A percentile compares a stretch with the other conserved stretches of the same genome.
phyloP scores from a whole-genome alignment of 768 basidiomycete genomes.

The Coprinopsis strossmayeri region DNA sequence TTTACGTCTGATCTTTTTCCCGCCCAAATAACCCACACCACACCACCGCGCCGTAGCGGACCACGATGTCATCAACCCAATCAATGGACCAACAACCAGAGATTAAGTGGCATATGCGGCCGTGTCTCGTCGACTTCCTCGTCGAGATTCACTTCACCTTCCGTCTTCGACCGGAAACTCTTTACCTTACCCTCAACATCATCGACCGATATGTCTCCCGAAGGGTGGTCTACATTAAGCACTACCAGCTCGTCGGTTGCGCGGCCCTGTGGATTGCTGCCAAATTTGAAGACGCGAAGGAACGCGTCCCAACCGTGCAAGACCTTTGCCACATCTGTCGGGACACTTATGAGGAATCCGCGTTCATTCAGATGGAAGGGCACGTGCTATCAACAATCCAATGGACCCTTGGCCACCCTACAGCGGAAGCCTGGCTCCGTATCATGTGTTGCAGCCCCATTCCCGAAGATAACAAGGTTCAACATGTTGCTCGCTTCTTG shows the following conservation, averaged over 20 bases:
- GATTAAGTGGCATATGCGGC: constrained; percentile 99
- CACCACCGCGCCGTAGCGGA: constrained; percentile 49
- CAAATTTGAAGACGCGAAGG: constrained; percentile 99
- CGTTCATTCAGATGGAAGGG: constrained; percentile 99
- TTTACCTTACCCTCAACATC: constrained; percentile 98
- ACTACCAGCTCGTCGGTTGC: constrained; percentile 98
- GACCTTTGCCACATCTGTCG: constrained; percentile 94
- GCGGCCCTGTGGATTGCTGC: constrained; percentile 98
- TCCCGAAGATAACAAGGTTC: constrained; percentile 83
- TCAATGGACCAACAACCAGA: constrained; percentile 99
- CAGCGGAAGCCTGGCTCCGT: constrained; percentile 96
- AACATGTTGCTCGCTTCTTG: constrained; percentile 93
- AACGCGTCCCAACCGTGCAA: constrained; percentile 92
- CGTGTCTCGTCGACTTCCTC: constrained; percentile 96
- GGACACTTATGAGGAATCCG: constrained; percentile 93
- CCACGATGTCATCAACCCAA: constrained; percentile 85
- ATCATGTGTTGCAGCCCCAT: constrained; percentile 68
- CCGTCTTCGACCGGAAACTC: constrained; percentile 94
- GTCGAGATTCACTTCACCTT: constrained; percentile 98
- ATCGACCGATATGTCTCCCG: constrained; percentile 99
- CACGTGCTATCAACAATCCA: constrained; percentile 95
- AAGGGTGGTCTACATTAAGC: constrained; percentile 97
- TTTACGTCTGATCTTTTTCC: constrained; percentile 11
- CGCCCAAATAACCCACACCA: constrained; percentile 13
- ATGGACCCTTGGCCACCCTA: constrained; percentile 95